These are phyloP conservation scores for Lipomyces kockii DNA, from an alignment of 805 yeast species.

Conservation along the genomic window DNA sequence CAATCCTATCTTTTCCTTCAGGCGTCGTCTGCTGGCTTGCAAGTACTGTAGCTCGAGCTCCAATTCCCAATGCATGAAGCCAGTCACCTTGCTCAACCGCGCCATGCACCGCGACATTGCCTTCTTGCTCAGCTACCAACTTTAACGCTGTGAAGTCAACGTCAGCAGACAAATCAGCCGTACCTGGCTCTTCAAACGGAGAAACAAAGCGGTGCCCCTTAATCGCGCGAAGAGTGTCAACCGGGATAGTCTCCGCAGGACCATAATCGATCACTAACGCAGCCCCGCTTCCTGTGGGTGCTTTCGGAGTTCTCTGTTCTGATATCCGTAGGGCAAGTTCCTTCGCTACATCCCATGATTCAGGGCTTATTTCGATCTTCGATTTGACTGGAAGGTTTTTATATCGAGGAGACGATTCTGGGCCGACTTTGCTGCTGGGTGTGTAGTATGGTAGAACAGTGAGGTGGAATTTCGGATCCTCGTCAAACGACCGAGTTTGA, in stretches of 20 bases:
- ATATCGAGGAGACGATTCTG: conserved; percentile 57
- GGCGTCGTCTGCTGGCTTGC: conserved; percentile 51
- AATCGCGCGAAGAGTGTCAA: conserved; percentile 75
- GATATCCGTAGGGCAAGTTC: conserved; percentile 56
- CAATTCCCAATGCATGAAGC: conserved; percentile 76
- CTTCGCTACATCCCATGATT: conserved; percentile 61
- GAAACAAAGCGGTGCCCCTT: conserved; percentile 71
- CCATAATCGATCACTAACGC: conserved; percentile 83
- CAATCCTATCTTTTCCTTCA: conserved; percentile 58
- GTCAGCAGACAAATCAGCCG: conserved; percentile 80
- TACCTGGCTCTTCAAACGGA: conserved; percentile 77
- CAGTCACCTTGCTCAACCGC: conserved; percentile 80
- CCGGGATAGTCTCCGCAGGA: conserved; percentile 62
- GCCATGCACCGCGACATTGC: conserved; percentile 51
- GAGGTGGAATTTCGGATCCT: conserved; percentile 54
- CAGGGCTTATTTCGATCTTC: conserved; percentile 75
- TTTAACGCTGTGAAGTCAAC: conserved; percentile 74
- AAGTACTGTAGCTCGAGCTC: conserved; percentile 59
- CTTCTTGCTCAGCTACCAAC: conserved; percentile 43
- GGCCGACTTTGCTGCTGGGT: conserved; percentile 60
- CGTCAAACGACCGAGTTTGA: conserved; percentile 31
- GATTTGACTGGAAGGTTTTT: conserved; percentile 59
- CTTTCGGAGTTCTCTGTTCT: conserved; percentile 14
- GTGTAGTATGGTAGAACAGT: conserved; percentile 64
- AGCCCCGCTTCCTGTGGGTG: conserved; percentile 56